A percentile compares a stretch with the other conserved stretches of the same genome.
Conservation (phyloP, 768 basidiomycete genomes). For the Neoboletus brunneissimus region DNA sequence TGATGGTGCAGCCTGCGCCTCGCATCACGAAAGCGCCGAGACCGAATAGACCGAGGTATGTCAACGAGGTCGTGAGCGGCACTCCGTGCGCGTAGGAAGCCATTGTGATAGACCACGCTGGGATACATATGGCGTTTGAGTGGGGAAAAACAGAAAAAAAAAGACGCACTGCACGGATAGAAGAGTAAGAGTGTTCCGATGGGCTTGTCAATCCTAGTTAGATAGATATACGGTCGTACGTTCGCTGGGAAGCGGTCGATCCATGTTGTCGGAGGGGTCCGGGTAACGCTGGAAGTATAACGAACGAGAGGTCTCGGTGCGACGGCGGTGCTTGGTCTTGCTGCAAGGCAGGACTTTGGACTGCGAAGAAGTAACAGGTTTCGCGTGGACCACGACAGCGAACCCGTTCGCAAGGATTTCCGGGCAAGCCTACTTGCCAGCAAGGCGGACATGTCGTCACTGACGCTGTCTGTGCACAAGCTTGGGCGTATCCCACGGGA, state of each 20-base stretch:
- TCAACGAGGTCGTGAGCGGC: constrained; percentile 65
- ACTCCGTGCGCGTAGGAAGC: constrained; percentile 76
- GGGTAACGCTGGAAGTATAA: constrained; percentile 11
- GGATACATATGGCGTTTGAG: not conserved
- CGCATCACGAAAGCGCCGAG: constrained; percentile 93
- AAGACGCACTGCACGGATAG: constrained; percentile 84
- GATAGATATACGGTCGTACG: constrained; percentile 74
- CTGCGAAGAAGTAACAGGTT: not conserved
- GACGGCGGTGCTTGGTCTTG: not conserved
- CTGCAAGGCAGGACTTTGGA: not conserved
- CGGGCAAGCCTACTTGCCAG: constrained; percentile 4
- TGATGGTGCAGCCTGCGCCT: constrained; percentile 97
- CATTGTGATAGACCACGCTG: constrained; percentile 99
- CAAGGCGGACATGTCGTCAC: constrained; percentile 13
- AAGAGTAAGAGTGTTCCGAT: constrained; percentile 90
- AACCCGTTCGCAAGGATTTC: not conserved
- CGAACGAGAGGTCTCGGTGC: constrained; percentile 12
- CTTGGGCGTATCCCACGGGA: not conserved
- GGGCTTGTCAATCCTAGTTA: constrained; percentile 92
- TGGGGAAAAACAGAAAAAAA: not conserved
- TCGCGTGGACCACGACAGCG: not conserved
- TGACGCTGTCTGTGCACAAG: not conserved
- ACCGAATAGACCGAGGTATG: constrained; percentile 81
- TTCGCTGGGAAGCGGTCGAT: constrained; percentile 59
- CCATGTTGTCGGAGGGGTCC: constrained; percentile 52